Evolutionary conservation across 1,284 basidiomycete species (phyloP).

Genomic region (Sporisorium sorghi): DNA sequence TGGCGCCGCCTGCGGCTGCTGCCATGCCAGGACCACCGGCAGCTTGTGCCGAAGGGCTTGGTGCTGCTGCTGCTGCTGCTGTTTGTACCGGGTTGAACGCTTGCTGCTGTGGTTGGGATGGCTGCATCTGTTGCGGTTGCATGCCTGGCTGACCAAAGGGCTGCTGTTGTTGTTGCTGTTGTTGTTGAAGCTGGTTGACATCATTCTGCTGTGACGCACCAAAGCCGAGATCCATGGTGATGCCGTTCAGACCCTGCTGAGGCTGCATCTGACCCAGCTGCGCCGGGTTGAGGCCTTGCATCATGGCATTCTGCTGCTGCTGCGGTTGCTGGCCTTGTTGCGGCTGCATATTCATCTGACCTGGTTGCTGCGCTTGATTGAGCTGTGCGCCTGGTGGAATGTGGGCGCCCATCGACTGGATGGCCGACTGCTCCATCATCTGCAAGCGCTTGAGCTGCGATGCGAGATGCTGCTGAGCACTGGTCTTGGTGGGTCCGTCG

Average conservation of each 20-base stretch:
- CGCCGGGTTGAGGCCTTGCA: conserved; percentile 32
- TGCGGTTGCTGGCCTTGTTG: conserved; percentile 23
- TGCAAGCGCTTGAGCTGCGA: conserved; percentile 58
- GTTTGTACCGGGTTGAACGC: conserved; percentile 30
- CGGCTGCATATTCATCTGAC: conserved; percentile 30
- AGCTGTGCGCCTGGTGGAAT: conserved; percentile 41
- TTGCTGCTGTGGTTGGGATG: conserved; percentile 33
- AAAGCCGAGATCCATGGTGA: conserved; percentile 31
- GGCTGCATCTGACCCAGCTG: conserved; percentile 26
- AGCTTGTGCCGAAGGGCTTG: conserved; percentile 23
- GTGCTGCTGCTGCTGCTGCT: conserved; percentile 21
- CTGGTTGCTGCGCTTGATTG: conserved; percentile 33
- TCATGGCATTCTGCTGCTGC: conserved; percentile 24
- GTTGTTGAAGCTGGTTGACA: conserved; percentile 19
- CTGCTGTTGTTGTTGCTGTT: conserved; percentile 25
- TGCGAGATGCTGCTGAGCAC: conserved; percentile 56
- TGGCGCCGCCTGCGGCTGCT: conserved; percentile 17
- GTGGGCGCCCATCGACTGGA: conserved; percentile 45
- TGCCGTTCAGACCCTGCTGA: conserved; percentile 29
- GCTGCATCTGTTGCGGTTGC: conserved; percentile 36
- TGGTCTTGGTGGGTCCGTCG: conserved; percentile 58
- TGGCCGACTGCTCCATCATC: conserved; percentile 49
- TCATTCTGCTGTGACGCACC: conserved; percentile 25
- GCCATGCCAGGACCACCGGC: conserved; percentile 10
- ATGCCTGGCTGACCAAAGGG: conserved; percentile 21